Evolutionary conservation across 2,329 filamentous ascomycete species (phyloP), one percentile per base, ranked within the genome.

Genomic region (Alternaria metachromatica): DNA sequence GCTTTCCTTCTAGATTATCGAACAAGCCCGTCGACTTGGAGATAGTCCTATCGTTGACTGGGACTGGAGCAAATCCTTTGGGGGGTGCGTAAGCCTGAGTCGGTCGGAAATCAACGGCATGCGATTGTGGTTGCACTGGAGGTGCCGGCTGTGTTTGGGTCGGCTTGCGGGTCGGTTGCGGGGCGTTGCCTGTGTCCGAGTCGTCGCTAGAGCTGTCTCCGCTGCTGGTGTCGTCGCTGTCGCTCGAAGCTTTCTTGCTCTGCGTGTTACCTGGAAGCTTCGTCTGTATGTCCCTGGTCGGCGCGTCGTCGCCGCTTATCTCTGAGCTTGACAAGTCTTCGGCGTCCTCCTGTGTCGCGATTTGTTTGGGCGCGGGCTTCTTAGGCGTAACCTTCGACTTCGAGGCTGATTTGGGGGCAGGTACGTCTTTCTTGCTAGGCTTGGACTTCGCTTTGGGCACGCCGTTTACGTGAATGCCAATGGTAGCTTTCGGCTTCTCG

Each of bases 1-100:
- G 89, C 82, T 93, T 93, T 66, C 89, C 90, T 60, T 88, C 82
- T 8, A 90, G 76, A 70, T 87, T 87, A 71, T 82, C 85, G 71
- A 92, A 88, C 57, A 90, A 79, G 21, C 86, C 81, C 9, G 73
- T 57, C 7, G 73, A 60, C 44, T 73, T 75, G 9, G 76, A 79
- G 9, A 72, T 65, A 7, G 76, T 68, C 28, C 71, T 72, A 18
- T 69, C 85, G 77, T 63, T 87, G 79, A 73, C 87, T 81, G 70
- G 84, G 78, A 74, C 82, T 76, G 68, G 80, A 71, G 67, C 82
- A 84, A 87, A 86, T 49, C 84, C 83, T 76, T 76, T 71, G 59
- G 80, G 80, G 21, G 80, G 80, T 54, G 74, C 67, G 57, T 75
- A 82, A 12, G 75, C 67, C 28, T 73, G 70, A 6, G 81, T 78